Percentiles rank a stretch among this genome's conserved stretches.
Evolutionary conservation across 805 yeast genomes (phyloP).

Genomic region (Cyberlindnera euphorbiiphila): DNA sequence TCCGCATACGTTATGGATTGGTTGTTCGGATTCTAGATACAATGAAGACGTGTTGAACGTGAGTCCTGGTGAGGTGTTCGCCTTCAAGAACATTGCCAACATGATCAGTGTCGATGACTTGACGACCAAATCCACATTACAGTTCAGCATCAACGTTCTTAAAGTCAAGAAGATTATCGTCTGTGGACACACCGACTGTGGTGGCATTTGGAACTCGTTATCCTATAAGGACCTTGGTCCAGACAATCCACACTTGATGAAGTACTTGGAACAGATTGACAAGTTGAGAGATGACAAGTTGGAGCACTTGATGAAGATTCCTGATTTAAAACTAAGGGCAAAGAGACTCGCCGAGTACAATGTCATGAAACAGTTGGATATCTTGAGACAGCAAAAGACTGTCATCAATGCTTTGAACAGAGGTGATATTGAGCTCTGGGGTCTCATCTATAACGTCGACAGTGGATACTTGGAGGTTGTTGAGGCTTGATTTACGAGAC

Average conservation of each 20-base stretch:
- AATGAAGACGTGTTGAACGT: conserved; percentile 73
- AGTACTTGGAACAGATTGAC: conserved; percentile 58
- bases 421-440: conserved; percentile 72
- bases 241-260: conserved; percentile 34
- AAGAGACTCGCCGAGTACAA: conserved; percentile 70
- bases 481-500: conserved; percentile 24
- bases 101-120: conserved; percentile 64
- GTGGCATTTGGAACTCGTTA: conserved; percentile 82
- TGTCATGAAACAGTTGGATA: conserved; percentile 66
- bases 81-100: conserved; percentile 86
- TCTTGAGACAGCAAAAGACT: conserved; percentile 49
- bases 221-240: conserved; percentile 62
- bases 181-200: conserved; percentile 95
- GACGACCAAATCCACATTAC: conserved; percentile 72
- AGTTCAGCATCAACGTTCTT: conserved; percentile 81
- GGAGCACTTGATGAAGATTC: conserved; percentile 43
- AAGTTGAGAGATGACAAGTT: conserved; percentile 62
- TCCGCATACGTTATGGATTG: conserved; percentile 94
- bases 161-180: conserved; percentile 78
- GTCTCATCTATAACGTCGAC: conserved; percentile 78
- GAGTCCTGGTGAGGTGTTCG: conserved; percentile 89
- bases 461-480: conserved; percentile 58
- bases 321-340: conserved; percentile 51
- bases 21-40: conserved; percentile 90
- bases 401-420: conserved; percentile 61